These are phyloP conservation scores for Picea glauca DNA, from an alignment of 75 land plant species.

Conservation along the genomic window DNA sequence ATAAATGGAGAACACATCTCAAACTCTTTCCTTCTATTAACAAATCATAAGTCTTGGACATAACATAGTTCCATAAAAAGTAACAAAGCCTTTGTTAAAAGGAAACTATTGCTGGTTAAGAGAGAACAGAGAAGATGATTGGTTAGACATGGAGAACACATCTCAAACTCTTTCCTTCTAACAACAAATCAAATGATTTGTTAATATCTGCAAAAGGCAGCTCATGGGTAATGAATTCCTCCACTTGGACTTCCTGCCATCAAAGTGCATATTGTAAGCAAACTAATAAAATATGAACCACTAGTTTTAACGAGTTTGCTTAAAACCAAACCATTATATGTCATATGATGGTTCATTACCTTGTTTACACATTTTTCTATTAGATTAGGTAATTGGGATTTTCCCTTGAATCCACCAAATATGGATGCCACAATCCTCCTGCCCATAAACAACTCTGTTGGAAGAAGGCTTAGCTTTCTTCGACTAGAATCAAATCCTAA, in stretches of 20 bases:
- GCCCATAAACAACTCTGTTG: neutral
- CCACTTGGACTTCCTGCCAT: constrained; percentile 31
- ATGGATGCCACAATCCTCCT: constrained; percentile 6
- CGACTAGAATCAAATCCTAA: neutral
- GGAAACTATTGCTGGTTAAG: no score
- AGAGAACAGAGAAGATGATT: neutral
- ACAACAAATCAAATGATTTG: constrained; percentile 26
- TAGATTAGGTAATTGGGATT: neutral
- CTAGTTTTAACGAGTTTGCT: no score
- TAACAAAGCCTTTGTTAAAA: no score
- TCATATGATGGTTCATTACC: neutral
- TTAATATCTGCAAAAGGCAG: constrained; percentile 36
- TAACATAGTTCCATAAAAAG: no score
- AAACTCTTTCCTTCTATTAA: no score
- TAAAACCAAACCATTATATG: no score
- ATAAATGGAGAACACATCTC: no score
- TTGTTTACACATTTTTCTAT: neutral
- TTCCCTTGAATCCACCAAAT: constrained; percentile 8
- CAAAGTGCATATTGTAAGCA: neutral
- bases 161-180: constrained; percentile 25
- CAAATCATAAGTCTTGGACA: no score
- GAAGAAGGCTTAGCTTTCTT: neutral
- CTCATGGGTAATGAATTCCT: constrained; percentile 36
- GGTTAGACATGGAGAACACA: constrained; percentile 15
- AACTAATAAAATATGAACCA: neutral